Evolutionary conservation across 108 stramenopile species (phyloP).

Genomic region (Ochromonas danica): DNA sequence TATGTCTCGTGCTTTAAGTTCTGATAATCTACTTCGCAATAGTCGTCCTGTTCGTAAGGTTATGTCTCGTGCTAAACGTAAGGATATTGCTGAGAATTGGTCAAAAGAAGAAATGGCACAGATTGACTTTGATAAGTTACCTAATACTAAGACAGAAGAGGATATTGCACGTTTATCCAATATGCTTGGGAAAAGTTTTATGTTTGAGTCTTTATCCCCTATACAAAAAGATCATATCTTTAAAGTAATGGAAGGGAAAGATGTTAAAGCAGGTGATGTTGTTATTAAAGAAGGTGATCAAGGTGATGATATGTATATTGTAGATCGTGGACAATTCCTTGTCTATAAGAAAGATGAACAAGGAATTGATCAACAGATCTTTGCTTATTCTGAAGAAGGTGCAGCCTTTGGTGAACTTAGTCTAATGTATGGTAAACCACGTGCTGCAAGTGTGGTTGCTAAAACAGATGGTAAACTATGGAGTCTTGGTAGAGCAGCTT

Average conservation of each 20-base stretch:
- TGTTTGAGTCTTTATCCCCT: conserved; percentile 1
- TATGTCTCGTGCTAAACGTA: conserved; percentile 21
- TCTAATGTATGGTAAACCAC: conserved; percentile 58
- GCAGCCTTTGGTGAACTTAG: conserved; percentile 56
- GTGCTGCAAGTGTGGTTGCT: conserved; percentile 49
- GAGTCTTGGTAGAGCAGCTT: conserved; percentile 45
- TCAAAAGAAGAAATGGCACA: not conserved
- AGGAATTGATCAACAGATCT: conserved; percentile 32
- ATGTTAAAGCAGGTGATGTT: conserved; percentile 4
- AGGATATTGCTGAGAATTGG: conserved; percentile 30
- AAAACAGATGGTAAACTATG: conserved; percentile 47
- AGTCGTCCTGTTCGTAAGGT: conserved; percentile 28
- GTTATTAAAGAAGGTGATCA: conserved; percentile 32
- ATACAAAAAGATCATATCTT: conserved; percentile 27
- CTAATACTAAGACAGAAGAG: conserved; percentile 18
- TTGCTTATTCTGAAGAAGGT: conserved; percentile 38
- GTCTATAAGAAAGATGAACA: conserved; percentile 10
- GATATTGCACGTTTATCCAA: conserved; percentile 3
- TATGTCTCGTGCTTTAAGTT: not conserved
- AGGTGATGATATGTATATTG: conserved; percentile 36
- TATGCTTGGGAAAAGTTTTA: not conserved
- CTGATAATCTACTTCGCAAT: not conserved
- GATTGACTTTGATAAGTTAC: conserved; percentile 19
- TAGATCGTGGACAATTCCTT: conserved; percentile 20
- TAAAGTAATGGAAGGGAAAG: not conserved